Base-by-base conservation (phyloP, 768 basidiomycete genomes). In the Amanita molliuscula region DNA sequence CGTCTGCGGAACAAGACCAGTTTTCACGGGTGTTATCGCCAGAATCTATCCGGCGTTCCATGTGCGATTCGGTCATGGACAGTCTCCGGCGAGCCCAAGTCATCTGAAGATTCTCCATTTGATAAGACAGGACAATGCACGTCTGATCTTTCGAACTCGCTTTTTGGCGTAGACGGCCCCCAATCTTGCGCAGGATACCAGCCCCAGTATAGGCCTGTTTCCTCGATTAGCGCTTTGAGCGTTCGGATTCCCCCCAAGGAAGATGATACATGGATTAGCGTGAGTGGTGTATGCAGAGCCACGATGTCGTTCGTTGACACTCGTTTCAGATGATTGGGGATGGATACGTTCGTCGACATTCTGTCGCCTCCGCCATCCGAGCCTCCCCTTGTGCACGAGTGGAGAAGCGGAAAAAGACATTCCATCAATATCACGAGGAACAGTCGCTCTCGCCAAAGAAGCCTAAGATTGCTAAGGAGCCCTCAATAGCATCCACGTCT, bases 211-310 rank as follows among this genome's bases (percentile, higher is more conserved):
- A 70, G 84, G 13, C 84, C 84, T 0, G 56, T 85, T 25, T 88
- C 87, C 0, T 67, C 81, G 31, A 57, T 80, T 47, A 88, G 84
- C 57, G 65, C 76, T 31, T 52, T 65, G 51, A 69, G 67, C 25
- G 61, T 64, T 3, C 74, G 78, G 36, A 78, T 76, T 52, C 74
- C 80, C 0, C 63, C 65, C 38, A 73, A 71, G 54, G 86, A 88
- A 23, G 44, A 45, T 52, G 87, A 89, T 55, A 89, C 88, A 0
- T 87, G 88, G 85, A 82, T 89, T 42, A 78, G 76, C 34, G 84
- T 87, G 62, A 59, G 81, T 66, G 29, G 2, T 8, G 28, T 25
- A 41, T 20, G 18, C 41, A 25, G 15, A 16, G 28, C 6, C 6
- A 13, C 3, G 9, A 3, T 15, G 33, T 16, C 37, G 37, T 49